These are phyloP conservation scores for Lentinula novae-zelandiae DNA, from an alignment of 1,284 basidiomycete species.

Conservation along the genomic window DNA sequence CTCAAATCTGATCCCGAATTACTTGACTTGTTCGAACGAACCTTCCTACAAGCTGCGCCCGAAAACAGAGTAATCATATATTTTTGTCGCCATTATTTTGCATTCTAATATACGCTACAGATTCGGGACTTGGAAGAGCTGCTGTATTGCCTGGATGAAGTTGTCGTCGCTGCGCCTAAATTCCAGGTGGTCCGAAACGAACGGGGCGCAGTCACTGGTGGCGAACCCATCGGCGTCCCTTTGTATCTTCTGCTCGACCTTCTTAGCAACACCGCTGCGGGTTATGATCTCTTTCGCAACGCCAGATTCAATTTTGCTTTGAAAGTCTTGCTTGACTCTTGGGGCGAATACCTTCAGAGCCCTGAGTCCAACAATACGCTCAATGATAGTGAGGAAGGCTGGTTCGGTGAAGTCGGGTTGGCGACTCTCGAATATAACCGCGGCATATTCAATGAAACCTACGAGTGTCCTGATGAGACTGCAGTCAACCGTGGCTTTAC, in stretches of 20 bases:
- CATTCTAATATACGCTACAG: background rate
- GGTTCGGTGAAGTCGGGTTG: slow-evolving; percentile 8
- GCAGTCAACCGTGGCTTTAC: slow-evolving; percentile 33
- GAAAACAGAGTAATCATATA: background rate
- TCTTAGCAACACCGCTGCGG: slow-evolving; percentile 22
- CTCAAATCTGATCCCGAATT: background rate
- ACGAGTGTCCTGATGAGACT: slow-evolving; percentile 28
- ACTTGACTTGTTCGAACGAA: background rate
- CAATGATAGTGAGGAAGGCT: slow-evolving; percentile 11
- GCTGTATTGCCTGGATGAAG: background rate
- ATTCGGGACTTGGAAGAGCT: background rate
- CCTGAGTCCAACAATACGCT: slow-evolving; percentile 11
- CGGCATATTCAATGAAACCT: slow-evolving; percentile 21
- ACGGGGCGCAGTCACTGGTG: slow-evolving; percentile 14
- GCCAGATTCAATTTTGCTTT: slow-evolving; percentile 8
- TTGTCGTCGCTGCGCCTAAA: background rate
- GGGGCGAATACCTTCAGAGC: slow-evolving; percentile 12
- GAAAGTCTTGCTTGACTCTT: slow-evolving; percentile 11
- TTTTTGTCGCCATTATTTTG: background rate
- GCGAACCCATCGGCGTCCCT: slow-evolving; percentile 21
- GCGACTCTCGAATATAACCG: slow-evolving; percentile 3
- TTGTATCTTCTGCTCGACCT: slow-evolving; percentile 21
- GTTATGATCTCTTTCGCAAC: slow-evolving; percentile 19
- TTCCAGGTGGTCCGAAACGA: slow-evolving; percentile 1
- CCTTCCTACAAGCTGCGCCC: background rate